Evolutionary conservation across 2,329 filamentous ascomycete species (phyloP).

Genomic region (Hypoxylon sp.): DNA sequence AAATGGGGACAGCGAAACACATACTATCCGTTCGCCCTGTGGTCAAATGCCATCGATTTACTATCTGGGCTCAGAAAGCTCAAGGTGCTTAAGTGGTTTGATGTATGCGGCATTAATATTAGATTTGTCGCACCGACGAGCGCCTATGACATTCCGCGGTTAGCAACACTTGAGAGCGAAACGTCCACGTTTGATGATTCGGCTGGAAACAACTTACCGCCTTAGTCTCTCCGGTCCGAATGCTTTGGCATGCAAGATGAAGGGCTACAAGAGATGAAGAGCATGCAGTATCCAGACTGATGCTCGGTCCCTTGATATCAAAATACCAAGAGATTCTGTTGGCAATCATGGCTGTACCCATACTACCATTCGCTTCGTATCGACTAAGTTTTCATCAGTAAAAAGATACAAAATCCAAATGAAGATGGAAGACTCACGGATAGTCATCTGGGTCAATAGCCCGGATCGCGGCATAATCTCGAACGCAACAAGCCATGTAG

Average conservation of each 20-base stretch:
- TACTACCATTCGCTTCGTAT: slow-evolving; percentile 51
- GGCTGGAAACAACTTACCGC: slow-evolving; percentile 45
- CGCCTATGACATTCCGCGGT: slow-evolving; percentile 32
- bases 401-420: slow-evolving; percentile 43
- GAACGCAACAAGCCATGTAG: slow-evolving; percentile 54
- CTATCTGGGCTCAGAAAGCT: slow-evolving; percentile 50
- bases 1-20: slow-evolving; percentile 19
- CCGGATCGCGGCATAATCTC: slow-evolving; percentile 51
- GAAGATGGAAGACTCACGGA: slow-evolving; percentile 44
- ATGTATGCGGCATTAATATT: slow-evolving; percentile 52
- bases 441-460: slow-evolving; percentile 55
- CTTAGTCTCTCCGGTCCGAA: slow-evolving; percentile 56
- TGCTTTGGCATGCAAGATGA: slow-evolving; percentile 57
- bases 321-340: slow-evolving; percentile 59
- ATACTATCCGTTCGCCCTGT: slow-evolving; percentile 51
- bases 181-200: not conserved
- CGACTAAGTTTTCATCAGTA: slow-evolving; percentile 35
- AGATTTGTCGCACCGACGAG: slow-evolving; percentile 52
- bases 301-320: slow-evolving; percentile 58
- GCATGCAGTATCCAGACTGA: slow-evolving; percentile 62
- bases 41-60: slow-evolving; percentile 52
- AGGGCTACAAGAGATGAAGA: slow-evolving; percentile 59
- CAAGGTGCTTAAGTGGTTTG: slow-evolving; percentile 52
- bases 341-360: slow-evolving; percentile 54
- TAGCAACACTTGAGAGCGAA: not conserved